Evolutionary conservation across 352 stramenopile genomes (phyloP).

Genomic region (Phytopythium boreale): DNA sequence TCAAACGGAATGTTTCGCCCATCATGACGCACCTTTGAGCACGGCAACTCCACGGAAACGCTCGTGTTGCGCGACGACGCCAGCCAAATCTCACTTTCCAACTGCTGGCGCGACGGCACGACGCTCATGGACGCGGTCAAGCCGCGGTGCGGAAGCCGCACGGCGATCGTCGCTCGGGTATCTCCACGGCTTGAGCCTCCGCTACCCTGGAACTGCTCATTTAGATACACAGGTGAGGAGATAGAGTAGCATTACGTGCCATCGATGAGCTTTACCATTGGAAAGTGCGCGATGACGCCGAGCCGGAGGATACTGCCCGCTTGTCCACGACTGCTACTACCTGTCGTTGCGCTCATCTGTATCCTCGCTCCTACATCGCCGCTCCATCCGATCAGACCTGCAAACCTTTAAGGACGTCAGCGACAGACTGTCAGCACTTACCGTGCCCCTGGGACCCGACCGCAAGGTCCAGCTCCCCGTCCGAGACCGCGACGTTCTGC

Average conservation of each 20-base stretch:
- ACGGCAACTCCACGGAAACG: slow-evolving; percentile 34
- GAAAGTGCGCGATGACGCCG: not conserved
- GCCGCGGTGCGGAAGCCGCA: slow-evolving; percentile 19
- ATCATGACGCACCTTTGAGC: slow-evolving; percentile 16
- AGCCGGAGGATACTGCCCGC: not conserved
- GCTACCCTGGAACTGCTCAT: not conserved
- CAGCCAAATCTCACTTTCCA: slow-evolving; percentile 20
- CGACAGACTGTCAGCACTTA: not conserved
- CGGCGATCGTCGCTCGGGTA: slow-evolving; percentile 17
- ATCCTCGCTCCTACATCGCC: not conserved
- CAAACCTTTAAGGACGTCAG: too few species aligned
- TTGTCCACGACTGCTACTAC: not conserved
- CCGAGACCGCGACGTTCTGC: slow-evolving; percentile 12
- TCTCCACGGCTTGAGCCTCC: not conserved
- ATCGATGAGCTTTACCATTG: not conserved
- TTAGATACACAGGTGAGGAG: not conserved
- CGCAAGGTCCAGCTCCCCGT: slow-evolving; percentile 12
- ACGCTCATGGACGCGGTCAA: slow-evolving; percentile 29
- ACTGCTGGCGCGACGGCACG: slow-evolving; percentile 1
- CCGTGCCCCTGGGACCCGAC: not conserved
- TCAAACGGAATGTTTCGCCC: not conserved
- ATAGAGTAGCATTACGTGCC: not conserved
- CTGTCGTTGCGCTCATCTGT: not conserved
- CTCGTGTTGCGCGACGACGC: slow-evolving; percentile 31
- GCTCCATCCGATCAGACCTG: not conserved